These are phyloP conservation scores for Chloranthus sessilifolius DNA, from an alignment of 164 flowering plant species.

Conservation along the genomic window DNA sequence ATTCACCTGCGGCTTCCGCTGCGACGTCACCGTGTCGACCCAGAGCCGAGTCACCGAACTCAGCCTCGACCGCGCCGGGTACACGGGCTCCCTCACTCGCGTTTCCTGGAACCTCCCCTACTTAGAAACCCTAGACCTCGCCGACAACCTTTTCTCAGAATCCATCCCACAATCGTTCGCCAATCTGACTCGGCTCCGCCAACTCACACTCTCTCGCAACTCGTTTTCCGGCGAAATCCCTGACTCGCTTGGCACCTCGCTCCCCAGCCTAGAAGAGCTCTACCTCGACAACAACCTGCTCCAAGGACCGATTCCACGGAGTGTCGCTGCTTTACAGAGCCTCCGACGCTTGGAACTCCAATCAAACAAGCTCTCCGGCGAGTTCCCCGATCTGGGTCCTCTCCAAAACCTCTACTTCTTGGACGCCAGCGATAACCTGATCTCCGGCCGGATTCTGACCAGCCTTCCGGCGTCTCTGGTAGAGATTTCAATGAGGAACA, in stretches of 20 bases:
- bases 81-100: slow-evolving; percentile 52
- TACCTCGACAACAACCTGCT: slow-evolving; percentile 61
- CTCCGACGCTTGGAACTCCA: slow-evolving; percentile 66
- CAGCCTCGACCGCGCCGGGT: slow-evolving; percentile 78
- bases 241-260: slow-evolving; percentile 36
- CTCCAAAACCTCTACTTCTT: slow-evolving; percentile 39
- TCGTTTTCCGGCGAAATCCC: slow-evolving; percentile 73
- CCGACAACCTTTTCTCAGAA: slow-evolving; percentile 61
- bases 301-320: slow-evolving; percentile 46
- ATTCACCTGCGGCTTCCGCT: slow-evolving; percentile 91
- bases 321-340: slow-evolving; percentile 32
- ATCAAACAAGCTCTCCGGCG: slow-evolving; percentile 51
- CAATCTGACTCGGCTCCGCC: slow-evolving; percentile 42
- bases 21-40: slow-evolving; percentile 38
- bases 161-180: slow-evolving; percentile 52
- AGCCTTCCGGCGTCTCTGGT: slow-evolving; percentile 46
- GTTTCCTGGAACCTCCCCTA: slow-evolving; percentile 48
- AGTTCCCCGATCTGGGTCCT: slow-evolving; percentile 52
- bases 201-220: slow-evolving; percentile 65
- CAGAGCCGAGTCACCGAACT: slow-evolving; percentile 65
- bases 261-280: slow-evolving; percentile 57
- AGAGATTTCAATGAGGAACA: slow-evolving; percentile 67
- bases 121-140: slow-evolving; percentile 56
- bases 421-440: slow-evolving; percentile 57
- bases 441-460: slow-evolving; percentile 56